Percentiles rank a stretch among this genome's conserved stretches.
Conservation (phyloP, 2,329 filamentous ascomycete species). For the Dryadomyces quercus-mongolicae region DNA sequence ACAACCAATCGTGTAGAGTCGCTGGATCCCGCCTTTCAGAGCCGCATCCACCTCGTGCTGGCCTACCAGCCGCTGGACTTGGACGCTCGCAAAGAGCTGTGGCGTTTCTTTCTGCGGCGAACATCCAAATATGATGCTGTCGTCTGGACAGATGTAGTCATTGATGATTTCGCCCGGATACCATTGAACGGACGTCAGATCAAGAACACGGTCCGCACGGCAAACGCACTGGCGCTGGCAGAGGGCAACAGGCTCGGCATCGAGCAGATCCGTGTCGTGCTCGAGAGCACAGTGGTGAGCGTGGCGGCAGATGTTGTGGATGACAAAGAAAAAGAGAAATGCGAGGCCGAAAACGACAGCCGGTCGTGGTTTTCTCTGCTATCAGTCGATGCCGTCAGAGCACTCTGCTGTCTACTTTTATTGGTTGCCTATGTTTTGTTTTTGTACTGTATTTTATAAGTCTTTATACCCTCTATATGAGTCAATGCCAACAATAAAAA, state of each 20-base stretch:
- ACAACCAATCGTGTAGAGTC: conserved; percentile 33
- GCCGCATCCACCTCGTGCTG: conserved; percentile 34
- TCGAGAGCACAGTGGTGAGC: not conserved
- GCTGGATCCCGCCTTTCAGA: conserved; percentile 35
- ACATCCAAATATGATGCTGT: not conserved
- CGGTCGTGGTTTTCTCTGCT: not conserved
- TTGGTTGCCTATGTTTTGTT: not conserved
- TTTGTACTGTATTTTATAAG: not conserved
- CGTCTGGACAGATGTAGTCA: not conserved
- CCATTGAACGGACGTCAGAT: not conserved
- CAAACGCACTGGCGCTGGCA: not conserved
- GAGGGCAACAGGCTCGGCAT: not conserved
- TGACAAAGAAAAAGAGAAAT: not conserved
- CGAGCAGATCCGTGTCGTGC: not conserved
- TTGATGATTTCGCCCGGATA: not conserved
- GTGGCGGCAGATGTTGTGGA: not conserved
- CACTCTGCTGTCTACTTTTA: not conserved
- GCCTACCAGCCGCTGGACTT: conserved; percentile 24
- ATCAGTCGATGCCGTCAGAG: not conserved
- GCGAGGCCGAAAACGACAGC: not conserved
- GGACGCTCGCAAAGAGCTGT: not conserved
- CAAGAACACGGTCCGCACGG: not conserved
- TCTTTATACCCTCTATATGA: not conserved
- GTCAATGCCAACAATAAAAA: not conserved
- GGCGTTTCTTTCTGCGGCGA: not conserved